Conservation (phyloP, 768 basidiomycete genomes). For the Agaricus sinodeliciosus region DNA sequence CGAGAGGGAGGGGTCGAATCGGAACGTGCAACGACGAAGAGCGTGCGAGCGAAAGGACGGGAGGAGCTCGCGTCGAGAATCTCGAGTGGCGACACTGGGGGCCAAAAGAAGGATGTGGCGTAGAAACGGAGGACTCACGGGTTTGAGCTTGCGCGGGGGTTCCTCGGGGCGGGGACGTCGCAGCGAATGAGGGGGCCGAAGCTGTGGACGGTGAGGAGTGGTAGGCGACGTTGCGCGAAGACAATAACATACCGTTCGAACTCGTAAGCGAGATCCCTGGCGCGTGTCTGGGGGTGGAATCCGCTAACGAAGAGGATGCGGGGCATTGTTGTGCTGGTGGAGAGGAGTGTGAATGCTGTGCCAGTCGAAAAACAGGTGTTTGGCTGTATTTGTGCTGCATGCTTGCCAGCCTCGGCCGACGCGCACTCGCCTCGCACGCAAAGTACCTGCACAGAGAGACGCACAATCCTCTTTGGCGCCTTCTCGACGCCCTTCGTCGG, state of each 20-base stretch:
- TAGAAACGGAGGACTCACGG: conserved; percentile 59
- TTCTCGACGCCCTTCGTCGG: conserved; percentile 28
- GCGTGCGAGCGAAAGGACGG: conserved; percentile 1
- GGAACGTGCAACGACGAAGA: conserved; percentile 2
- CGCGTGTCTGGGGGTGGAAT: conserved; percentile 77
- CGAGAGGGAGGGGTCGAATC: conserved; percentile 6
- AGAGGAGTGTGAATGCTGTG: neutral
- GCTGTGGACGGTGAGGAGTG: conserved; percentile 27
- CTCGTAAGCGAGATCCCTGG: conserved; percentile 78
- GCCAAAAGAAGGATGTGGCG: conserved; percentile 14
- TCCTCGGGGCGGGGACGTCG: conserved; percentile 84
- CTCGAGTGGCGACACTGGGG: conserved; percentile 16
- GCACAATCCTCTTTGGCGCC: conserved; percentile 33
- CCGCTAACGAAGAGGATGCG: conserved; percentile 86
- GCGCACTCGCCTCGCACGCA: conserved; percentile 24
- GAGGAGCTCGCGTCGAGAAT: conserved; percentile 8
- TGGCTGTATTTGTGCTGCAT: conserved; percentile 14
- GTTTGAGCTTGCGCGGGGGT: conserved; percentile 64
- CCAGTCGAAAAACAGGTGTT: conserved; percentile 14
- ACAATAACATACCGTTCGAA: conserved; percentile 64
- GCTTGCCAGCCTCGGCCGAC: neutral
- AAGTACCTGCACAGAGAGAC: conserved; percentile 21
- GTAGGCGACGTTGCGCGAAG: conserved; percentile 5
- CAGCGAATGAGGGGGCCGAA: conserved; percentile 82
- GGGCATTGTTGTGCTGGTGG: conserved; percentile 40